Percentiles rank a stretch among this genome's conserved stretches.
These are phyloP conservation scores for Boletus smithii DNA, from an alignment of 1,284 basidiomycete genomes.

Conservation along the genomic window DNA sequence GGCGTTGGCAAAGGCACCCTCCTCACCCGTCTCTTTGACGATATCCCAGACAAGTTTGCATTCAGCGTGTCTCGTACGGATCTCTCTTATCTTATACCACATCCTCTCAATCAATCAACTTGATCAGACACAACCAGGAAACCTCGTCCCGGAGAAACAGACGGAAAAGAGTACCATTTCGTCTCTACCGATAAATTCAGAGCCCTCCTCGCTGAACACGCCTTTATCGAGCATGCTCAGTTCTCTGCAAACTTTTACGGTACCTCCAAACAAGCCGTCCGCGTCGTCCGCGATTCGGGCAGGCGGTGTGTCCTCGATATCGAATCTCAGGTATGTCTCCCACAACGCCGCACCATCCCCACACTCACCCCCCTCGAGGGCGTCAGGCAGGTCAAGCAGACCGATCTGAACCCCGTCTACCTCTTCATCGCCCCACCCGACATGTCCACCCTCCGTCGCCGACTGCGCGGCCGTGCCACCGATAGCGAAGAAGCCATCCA, in stretches of 20 bases:
- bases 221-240: slow-evolving; percentile 76
- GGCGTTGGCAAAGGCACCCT: slow-evolving; percentile 96
- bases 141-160: slow-evolving; percentile 79
- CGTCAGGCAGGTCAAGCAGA: slow-evolving; percentile 82
- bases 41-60: slow-evolving; percentile 84
- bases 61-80: slow-evolving; percentile 90
- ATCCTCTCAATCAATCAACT: background rate
- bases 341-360: background rate
- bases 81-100: background rate
- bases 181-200: slow-evolving; percentile 60
- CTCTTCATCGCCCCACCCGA: slow-evolving; percentile 93
- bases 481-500: slow-evolving; percentile 75
- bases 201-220: slow-evolving; percentile 56
- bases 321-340: slow-evolving; percentile 72
- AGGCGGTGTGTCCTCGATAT: slow-evolving; percentile 93
- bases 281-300: slow-evolving; percentile 55
- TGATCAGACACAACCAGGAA: slow-evolving; percentile 84
- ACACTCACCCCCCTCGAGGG: slow-evolving; percentile 53
- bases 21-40: slow-evolving; percentile 78
- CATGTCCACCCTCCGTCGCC: slow-evolving; percentile 59
- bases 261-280: slow-evolving; percentile 74
- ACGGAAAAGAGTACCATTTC: slow-evolving; percentile 83
- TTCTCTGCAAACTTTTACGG: slow-evolving; percentile 96
- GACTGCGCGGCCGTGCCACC: slow-evolving; percentile 81
- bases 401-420: slow-evolving; percentile 80